Percentiles rank a stretch among this genome's conserved stretches.
phyloP scores from a whole-genome alignment of 1,284 basidiomycete genomes.

The Sanghuangporus weigelae region DNA sequence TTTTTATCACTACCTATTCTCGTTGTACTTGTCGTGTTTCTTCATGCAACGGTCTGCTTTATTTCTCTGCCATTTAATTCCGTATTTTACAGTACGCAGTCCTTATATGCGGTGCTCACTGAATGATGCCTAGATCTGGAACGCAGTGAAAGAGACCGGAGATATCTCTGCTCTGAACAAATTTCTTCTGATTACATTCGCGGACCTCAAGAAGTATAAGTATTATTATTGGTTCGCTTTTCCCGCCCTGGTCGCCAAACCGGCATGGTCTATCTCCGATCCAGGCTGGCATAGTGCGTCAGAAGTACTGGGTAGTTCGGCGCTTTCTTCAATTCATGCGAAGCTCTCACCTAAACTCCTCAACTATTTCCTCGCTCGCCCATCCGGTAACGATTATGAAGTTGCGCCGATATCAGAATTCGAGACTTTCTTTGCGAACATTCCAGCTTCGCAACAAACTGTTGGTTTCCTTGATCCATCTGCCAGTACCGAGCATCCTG shows the following conservation, averaged over 20 bases:
- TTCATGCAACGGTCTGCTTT: too few relatives aligned
- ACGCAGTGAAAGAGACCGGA: slow-evolving; percentile 44
- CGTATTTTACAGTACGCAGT: too few relatives aligned
- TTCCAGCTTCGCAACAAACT: slow-evolving; percentile 39
- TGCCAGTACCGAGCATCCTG: slow-evolving; percentile 69
- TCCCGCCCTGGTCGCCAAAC: slow-evolving; percentile 84
- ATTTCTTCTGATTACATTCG: slow-evolving; percentile 89
- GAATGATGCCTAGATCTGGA: slow-evolving; percentile 52
- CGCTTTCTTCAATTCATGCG: slow-evolving; percentile 45
- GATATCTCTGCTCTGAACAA: slow-evolving; percentile 56
- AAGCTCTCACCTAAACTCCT: slow-evolving; percentile 38
- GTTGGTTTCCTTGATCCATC: slow-evolving; percentile 89
- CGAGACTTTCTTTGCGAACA: slow-evolving; percentile 5
- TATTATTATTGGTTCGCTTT: slow-evolving; percentile 99
- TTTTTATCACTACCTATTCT: too few relatives aligned
- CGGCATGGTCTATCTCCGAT: slow-evolving; percentile 76
- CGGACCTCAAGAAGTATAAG: slow-evolving; percentile 97
- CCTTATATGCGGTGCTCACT: too few relatives aligned
- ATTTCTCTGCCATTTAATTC: too few relatives aligned
- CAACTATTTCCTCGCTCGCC: slow-evolving; percentile 58
- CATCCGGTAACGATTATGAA: slow-evolving; percentile 23
- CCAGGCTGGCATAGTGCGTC: slow-evolving; percentile 49
- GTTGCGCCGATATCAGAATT: slow-evolving; percentile 31
- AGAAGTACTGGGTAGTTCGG: slow-evolving; percentile 31
- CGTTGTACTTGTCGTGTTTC: too few relatives aligned